These are phyloP conservation scores for Penicillium sp. DNA, from an alignment of 2,329 filamentous ascomycete genomes.

Conservation along the genomic window DNA sequence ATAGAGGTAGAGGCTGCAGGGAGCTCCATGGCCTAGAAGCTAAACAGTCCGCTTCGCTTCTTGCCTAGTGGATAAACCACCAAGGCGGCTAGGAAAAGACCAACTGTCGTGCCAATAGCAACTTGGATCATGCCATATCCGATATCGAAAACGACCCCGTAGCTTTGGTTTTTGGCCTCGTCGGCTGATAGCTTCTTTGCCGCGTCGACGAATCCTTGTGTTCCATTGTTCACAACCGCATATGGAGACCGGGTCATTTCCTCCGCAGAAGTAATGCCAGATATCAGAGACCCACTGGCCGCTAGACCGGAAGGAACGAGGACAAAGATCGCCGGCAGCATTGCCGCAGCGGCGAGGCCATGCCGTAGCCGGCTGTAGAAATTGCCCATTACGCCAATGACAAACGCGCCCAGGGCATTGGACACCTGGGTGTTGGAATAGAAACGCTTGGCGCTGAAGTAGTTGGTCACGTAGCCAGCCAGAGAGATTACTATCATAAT, in stretches of 20 bases:
- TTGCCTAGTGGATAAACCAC: conserved; percentile 50
- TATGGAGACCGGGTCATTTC: conserved; percentile 46
- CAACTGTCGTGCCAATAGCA: conserved; percentile 50
- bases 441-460: conserved; percentile 67
- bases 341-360: conserved; percentile 77
- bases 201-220: conserved; percentile 23
- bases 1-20: neutral
- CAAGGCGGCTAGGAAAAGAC: conserved; percentile 48
- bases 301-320: conserved; percentile 62
- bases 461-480: conserved; percentile 73
- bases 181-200: conserved; percentile 35
- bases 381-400: conserved; percentile 75
- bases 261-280: conserved; percentile 58
- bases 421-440: conserved; percentile 70
- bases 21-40: conserved; percentile 33
- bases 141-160: conserved; percentile 44
- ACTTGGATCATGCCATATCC: conserved; percentile 51
- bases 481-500: conserved; percentile 74
- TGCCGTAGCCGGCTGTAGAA: conserved; percentile 71
- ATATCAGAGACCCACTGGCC: conserved; percentile 56
- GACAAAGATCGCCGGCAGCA: conserved; percentile 82
- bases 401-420: conserved; percentile 74
- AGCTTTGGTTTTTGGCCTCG: conserved; percentile 40
- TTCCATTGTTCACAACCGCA: conserved; percentile 29
- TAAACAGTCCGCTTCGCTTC: conserved; percentile 48